These are phyloP conservation scores for Trichoderma gracile DNA, from an alignment of 2,329 filamentous ascomycete genomes.

Conservation along the genomic window DNA sequence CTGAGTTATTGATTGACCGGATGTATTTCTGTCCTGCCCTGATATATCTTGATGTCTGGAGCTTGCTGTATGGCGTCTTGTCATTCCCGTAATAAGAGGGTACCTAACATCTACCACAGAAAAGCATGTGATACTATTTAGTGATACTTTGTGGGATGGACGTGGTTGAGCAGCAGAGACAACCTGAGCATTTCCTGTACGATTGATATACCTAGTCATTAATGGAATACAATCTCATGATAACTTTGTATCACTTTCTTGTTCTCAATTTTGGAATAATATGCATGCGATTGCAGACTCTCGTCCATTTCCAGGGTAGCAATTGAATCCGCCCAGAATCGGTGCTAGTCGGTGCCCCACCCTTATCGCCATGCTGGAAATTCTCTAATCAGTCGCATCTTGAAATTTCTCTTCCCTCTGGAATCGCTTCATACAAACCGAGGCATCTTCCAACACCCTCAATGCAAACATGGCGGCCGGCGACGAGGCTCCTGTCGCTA, in stretches of 20 bases:
- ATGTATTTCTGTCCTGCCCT: not conserved
- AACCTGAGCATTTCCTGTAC: no score
- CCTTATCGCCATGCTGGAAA: conserved; percentile 14
- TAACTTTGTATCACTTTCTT: not conserved
- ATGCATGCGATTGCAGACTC: not conserved
- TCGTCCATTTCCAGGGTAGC: not conserved
- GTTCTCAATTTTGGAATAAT: no score
- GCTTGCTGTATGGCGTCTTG: not conserved
- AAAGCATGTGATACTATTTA: no score
- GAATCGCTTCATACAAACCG: not conserved
- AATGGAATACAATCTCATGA: no score
- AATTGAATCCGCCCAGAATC: not conserved
- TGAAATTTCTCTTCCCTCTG: not conserved
- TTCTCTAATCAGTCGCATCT: conserved; percentile 22
- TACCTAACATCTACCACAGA: no score
- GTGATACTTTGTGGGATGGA: no score
- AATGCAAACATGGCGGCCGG: conserved; percentile 40
- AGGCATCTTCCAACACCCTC: conserved; percentile 23
- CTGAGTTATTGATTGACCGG: not conserved
- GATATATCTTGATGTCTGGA: no score
- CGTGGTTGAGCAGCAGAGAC: no score
- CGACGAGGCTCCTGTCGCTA: conserved; percentile 36
- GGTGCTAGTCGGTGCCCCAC: conserved; percentile 3
- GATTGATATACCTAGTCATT: no score
- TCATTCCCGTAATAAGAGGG: not conserved